Evolutionary conservation across 129 eudicot species (phyloP), one percentile per base, ranked within the genome.

Genomic region (Rutidosis leptorrhynchoides): DNA sequence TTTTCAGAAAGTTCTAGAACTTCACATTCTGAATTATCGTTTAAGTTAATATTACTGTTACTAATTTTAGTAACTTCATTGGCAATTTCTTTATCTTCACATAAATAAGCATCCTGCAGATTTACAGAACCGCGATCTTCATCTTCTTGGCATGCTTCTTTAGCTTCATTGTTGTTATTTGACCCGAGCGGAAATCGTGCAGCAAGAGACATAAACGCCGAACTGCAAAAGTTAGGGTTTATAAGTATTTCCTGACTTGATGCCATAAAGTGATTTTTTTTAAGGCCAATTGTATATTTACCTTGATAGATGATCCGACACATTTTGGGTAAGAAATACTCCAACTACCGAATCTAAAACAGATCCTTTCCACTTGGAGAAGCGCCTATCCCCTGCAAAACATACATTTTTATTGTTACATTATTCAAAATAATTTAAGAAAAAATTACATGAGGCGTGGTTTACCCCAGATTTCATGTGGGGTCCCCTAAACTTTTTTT

Each of bases 251-350:
- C 40, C 60, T 51, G 7, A 43, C 40, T 65, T 51, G 11, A 43
- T 9, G 23, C 72, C 63, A 45, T 33, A 29, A 26, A 65, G 37
- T 43, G 73, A 45, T 14, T 30, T 23, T 21, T 26, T 37, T 64
- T 60, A 16, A 7, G 58, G 24, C 10, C 17, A 9, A 7, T 60
- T 61, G 25, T 61, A 64, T 58, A 27, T 71, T 71, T 60, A 89
- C 99, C 99, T 94, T 6, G 99, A 94, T 66, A 94, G 86, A 72
- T 89, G 97, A 70, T 94, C 99, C 8, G 99, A 89, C 55, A 94
- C 99, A 64, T 94, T 94, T 74, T 94, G 99, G 28, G 99, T 94
- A 12, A 94, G 97, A 60, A 94, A 94, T 77, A 94, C 99, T 32
- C 99, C 99, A 78, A 94, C 67, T 43, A 94, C 99, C 22, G 99